Percentiles rank a stretch among this genome's conserved stretches.
Conservation (phyloP, 495 filamentous ascomycete genomes). For the Podospora anserina region DNA sequence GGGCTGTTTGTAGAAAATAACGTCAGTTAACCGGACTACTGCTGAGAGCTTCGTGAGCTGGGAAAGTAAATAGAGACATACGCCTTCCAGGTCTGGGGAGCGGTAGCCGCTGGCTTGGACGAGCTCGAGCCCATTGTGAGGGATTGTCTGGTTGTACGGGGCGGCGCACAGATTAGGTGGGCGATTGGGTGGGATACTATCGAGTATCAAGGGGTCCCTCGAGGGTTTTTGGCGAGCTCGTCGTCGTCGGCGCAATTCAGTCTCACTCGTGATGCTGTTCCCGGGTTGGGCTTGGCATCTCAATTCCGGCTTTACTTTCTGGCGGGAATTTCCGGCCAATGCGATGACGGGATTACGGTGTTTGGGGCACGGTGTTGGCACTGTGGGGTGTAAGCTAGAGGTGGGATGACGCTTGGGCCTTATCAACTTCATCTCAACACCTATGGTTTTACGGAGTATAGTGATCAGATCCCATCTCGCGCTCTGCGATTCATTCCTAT, state of each 20-base stretch:
- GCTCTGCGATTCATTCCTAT: no score
- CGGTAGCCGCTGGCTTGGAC: slow-evolving; percentile 44
- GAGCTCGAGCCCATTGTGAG: slow-evolving; percentile 48
- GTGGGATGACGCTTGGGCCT: slow-evolving; percentile 9
- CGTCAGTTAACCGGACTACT: not conserved
- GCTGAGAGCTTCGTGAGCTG: slow-evolving; percentile 6
- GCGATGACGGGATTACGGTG: slow-evolving; percentile 19
- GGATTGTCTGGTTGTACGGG: slow-evolving; percentile 4
- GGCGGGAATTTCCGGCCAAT: slow-evolving; percentile 25
- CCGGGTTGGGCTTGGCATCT: slow-evolving; percentile 22
- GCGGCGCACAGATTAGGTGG: not conserved
- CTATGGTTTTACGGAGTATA: no score
- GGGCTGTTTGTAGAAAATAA: slow-evolving; percentile 50
- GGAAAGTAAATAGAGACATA: slow-evolving; percentile 30
- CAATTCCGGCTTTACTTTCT: slow-evolving; percentile 17
- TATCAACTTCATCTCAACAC: slow-evolving; percentile 11
- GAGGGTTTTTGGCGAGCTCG: slow-evolving; percentile 9
- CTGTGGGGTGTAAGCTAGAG: not conserved
- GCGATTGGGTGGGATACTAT: slow-evolving; percentile 8
- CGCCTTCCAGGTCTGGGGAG: slow-evolving; percentile 49
- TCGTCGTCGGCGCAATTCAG: slow-evolving; percentile 6
- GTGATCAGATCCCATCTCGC: no score
- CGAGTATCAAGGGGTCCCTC: slow-evolving; percentile 2
- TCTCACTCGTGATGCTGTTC: slow-evolving; percentile 16
- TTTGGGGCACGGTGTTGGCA: not conserved